These are phyloP conservation scores for Gnaphalium uliginosum DNA, from an alignment of 129 eudicot genomes.

Conservation along the genomic window DNA sequence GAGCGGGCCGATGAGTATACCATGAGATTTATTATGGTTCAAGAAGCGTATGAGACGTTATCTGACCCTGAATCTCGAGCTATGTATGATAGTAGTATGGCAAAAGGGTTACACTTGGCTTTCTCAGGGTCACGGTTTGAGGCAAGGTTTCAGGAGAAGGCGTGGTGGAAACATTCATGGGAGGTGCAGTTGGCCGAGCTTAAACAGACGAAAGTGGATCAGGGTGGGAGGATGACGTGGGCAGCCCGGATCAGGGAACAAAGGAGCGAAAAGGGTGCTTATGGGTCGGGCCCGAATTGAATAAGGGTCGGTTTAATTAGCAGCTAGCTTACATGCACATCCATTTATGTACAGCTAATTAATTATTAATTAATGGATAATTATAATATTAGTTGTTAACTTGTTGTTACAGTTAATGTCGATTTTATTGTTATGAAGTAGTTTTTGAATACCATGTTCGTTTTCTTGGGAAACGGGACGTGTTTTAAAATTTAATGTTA, in stretches of 20 bases:
- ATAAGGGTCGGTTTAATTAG: background rate
- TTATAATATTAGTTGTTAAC: no score
- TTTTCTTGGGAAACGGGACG: no score
- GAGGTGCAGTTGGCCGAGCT: background rate
- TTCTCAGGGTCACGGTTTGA: background rate
- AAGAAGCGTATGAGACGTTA: constrained; percentile 26
- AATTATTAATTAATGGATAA: no score
- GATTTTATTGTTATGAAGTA: no score
- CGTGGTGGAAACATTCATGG: background rate
- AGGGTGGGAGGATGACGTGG: background rate
- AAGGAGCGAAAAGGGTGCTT: background rate
- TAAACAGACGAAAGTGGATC: background rate
- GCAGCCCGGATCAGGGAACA: background rate
- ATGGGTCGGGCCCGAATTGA: background rate
- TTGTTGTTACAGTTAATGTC: no score
- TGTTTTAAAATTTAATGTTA: no score
- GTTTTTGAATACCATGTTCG: no score
- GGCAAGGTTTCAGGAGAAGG: background rate
- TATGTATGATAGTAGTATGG: constrained; percentile 7
- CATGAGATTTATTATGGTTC: constrained; percentile 19
- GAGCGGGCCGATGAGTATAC: constrained; percentile 20
- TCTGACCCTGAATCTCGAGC: constrained; percentile 31
- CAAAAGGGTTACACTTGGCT: constrained; percentile 17
- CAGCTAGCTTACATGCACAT: no score
- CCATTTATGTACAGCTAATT: no score